Conservation (phyloP, 208 protist species). For the Crithidia expoeki region DNA sequence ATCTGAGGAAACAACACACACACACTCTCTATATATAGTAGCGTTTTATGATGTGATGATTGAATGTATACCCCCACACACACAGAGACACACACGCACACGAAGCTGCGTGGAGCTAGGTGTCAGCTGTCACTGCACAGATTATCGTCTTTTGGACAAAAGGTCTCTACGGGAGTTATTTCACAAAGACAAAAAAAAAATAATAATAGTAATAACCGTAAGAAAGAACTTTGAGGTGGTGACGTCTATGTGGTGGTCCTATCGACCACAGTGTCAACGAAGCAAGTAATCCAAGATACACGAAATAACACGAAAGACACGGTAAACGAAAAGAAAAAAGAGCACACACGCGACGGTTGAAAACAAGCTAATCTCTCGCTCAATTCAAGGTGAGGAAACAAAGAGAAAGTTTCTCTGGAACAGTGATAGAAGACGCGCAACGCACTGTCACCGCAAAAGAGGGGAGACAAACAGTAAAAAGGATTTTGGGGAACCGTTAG, state of each 20-base stretch:
- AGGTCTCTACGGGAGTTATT: neutral
- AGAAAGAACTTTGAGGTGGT: too few relatives aligned
- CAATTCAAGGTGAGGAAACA: constrained; percentile 14
- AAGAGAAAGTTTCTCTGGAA: constrained; percentile 19
- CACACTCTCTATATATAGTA: neutral
- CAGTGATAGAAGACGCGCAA: constrained; percentile 6
- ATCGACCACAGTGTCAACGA: neutral
- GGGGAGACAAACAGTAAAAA: neutral
- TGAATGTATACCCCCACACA: neutral
- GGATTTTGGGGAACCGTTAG: too few relatives aligned
- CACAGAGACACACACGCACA: neutral
- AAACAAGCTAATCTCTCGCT: too few relatives aligned
- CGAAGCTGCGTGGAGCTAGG: too few relatives aligned
- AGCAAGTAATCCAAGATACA: neutral
- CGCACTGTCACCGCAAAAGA: neutral
- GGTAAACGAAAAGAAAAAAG: neutral
- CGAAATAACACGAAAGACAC: neutral
- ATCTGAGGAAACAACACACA: neutral
- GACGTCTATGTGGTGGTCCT: neutral
- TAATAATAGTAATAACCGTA: neutral
- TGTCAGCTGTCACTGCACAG: too few relatives aligned
- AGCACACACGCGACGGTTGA: too few relatives aligned
- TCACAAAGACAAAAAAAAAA: neutral
- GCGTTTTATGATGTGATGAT: neutral
- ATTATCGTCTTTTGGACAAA: neutral